Evolutionary conservation across 2,329 filamentous ascomycete genomes (phyloP).

Genomic region (Saccharata proteae): DNA sequence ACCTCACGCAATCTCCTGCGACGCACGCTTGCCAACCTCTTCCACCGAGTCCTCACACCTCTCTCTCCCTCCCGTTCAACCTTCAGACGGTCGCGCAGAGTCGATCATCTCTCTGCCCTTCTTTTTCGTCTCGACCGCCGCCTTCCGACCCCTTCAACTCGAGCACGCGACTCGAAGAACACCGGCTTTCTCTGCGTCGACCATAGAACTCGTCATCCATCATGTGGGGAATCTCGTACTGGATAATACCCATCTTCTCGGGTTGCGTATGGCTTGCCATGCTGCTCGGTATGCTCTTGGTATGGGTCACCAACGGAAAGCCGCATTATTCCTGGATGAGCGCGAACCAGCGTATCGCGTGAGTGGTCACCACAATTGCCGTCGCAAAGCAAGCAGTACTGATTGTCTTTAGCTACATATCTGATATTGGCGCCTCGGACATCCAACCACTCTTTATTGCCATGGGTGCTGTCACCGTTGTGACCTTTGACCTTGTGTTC

Average conservation of each 20-base stretch:
- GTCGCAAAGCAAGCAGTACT: not conserved
- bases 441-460: constrained; percentile 71
- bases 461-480: constrained; percentile 56
- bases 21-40: too few relatives aligned
- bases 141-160: too few relatives aligned
- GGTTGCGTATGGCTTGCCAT: constrained; percentile 42
- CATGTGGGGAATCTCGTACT: constrained; percentile 36
- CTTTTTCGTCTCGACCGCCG: not conserved
- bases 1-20: too few relatives aligned
- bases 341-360: constrained; percentile 48
- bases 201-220: constrained; percentile 5
- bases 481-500: constrained; percentile 74
- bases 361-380: constrained; percentile 36
- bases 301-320: constrained; percentile 51
- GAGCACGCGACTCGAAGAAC: constrained; percentile 5
- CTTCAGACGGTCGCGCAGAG: not conserved
- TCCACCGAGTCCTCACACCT: too few relatives aligned
- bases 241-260: constrained; percentile 59
- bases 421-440: constrained; percentile 42
- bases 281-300: constrained; percentile 57
- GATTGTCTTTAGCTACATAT: constrained; percentile 17
- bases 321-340: constrained; percentile 51
- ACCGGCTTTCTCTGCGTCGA: not conserved
- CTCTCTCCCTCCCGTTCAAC: not conserved
- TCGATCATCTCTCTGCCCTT: not conserved